Base-by-base conservation (phyloP, 441 rosid species). In the Jatropha podagrica region DNA sequence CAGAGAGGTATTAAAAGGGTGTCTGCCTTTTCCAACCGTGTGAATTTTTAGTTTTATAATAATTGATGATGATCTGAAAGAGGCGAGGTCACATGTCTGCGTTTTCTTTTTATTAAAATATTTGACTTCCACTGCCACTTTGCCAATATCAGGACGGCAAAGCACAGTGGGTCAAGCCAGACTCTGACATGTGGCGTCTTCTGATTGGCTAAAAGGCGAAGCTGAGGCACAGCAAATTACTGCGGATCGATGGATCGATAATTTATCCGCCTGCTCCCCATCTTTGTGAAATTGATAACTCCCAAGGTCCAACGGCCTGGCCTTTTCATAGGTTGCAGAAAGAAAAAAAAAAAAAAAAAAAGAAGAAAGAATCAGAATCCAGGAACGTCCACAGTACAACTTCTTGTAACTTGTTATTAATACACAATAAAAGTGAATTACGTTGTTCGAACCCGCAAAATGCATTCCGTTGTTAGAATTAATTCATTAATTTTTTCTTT, bases 81-180 rank as follows among this genome's bases (percentile, higher is more conserved):
- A 26, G 74, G 26, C 74, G 58, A 3, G 54, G 8, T 58, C 42
- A 26, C 8, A 71, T 41, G 52, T 4, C 32, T 20, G 37, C 63
- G 37, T 58, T 23, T 15, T 27, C 42, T 68, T 52, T 52, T 52
- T 52, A 52, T 14, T 15, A 52, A 52, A 51, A n/a, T 17, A 13
- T n/a, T 56, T 54, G 64, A 70, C 73, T 54, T 55, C 54, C 15
- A 67, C 71, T 15, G 37, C 71, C 20, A 3, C n/a, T 20, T 52
- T 17, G 62, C 73, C 73, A 37, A 69, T 18, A 5, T 48, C 8
- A 5, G 48, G 5, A 38, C 63, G 62, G 48, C 73, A 20, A 0
- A 20, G 27, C 14, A 44, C 65, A 13, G 55, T 71, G 3, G 27
- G 11, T 61, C 12, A 48, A 48, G 17, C 17, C 52, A 48, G 4